Evolutionary conservation across 192 early-diverging fungal species (phyloP).

Genomic region (Anaeromyces robustus): DNA sequence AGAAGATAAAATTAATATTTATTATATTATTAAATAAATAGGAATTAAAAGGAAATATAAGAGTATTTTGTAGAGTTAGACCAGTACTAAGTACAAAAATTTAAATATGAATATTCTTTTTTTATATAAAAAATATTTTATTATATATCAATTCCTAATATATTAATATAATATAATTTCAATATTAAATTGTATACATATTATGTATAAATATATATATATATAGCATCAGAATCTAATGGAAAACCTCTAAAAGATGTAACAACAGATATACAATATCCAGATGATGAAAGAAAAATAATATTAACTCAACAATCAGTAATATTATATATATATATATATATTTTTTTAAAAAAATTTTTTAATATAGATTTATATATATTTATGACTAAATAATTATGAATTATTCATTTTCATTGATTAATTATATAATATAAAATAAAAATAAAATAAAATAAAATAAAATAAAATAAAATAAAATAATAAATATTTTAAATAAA

Average conservation of each 20-base stretch:
- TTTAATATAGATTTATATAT: too few relatives aligned
- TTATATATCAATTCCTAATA: too few relatives aligned
- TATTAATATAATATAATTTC: too few relatives aligned
- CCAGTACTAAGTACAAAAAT: slow-evolving; percentile 31
- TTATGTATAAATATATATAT: too few relatives aligned
- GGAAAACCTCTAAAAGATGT: slow-evolving; percentile 3
- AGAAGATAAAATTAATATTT: slow-evolving; percentile 30
- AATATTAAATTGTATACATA: too few relatives aligned
- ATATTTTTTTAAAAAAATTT: background rate
- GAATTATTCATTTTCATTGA: too few relatives aligned
- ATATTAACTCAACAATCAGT: slow-evolving; percentile 42
- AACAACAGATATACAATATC: slow-evolving; percentile 6
- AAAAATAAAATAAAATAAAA: too few relatives aligned
- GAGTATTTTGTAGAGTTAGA: slow-evolving; percentile 89
- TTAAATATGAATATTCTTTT: background rate
- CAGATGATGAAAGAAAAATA: slow-evolving; percentile 48
- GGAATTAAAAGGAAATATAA: slow-evolving; percentile 93
- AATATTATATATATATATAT: slow-evolving; percentile 9
- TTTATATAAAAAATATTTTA: too few relatives aligned
- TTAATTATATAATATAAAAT: too few relatives aligned
- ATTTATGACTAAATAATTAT: too few relatives aligned
- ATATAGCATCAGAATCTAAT: slow-evolving; percentile 6
- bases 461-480: too few relatives aligned
- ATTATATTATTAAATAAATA: slow-evolving; percentile 1
- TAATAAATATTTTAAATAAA: slow-evolving; percentile 6